Evolutionary conservation across 768 basidiomycete species (phyloP), one percentile per base, ranked within the genome.

Genomic region (Melanogaster broomeanus): DNA sequence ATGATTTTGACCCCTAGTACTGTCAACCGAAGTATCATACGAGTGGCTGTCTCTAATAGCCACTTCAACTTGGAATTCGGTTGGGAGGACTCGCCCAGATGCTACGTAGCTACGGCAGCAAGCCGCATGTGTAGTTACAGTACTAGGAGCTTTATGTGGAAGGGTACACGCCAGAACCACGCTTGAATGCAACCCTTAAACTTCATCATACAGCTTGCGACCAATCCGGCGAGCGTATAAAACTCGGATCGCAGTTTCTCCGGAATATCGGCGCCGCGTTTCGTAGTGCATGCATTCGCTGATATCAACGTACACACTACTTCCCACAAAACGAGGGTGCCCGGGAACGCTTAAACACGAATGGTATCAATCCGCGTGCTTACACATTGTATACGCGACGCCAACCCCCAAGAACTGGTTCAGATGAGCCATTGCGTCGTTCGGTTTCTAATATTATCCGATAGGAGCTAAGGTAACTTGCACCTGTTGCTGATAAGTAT

Each of bases 261-360:
- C 56, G 50, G 35, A 55, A 42, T 34, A 25, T 31, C 59, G 47
- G 27, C 42, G 45, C 42, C 37, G 27, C 15, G 11, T 31, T 39
- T 39, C 18, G 21, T 39, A 39, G 18, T 22, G n/a, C n/a, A 15
- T 4, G 6, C 21, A 39, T 18, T 12, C 38, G n/a, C 18, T 39
- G 38, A 39, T 39, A 43, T 53, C 59, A 45, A 67, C 62, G 65
- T 64, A 65, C 56, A 37, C 45, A 41, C 43, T 46, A 48, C 48
- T 52, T 49, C 21, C 56, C 45, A 55, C 37, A 57, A 54, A 61
- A 45, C 41, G 43, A 52, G 60, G 59, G 57, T 55, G 58, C n/a
- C n/a, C n/a, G n/a, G n/a, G n/a, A n/a, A n/a, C n/a, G n/a, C n/a
- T n/a, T n/a, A n/a, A 53, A 42, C 63, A 55, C 53, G 63, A 52